Conservation (phyloP, 805 yeast species). For the Ogataea paraovalis region DNA sequence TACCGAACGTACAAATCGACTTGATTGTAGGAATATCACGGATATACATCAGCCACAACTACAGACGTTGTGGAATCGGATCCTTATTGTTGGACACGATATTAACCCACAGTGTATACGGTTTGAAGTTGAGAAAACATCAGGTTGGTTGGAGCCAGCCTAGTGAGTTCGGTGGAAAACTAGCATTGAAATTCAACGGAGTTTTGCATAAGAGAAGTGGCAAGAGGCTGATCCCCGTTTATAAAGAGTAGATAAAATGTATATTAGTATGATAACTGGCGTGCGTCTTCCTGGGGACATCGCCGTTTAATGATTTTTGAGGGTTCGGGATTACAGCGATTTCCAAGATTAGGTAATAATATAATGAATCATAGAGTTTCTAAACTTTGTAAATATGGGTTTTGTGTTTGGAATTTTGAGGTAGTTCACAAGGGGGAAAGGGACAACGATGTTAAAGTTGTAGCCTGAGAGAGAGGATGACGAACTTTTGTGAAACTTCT, state of each 20-base stretch:
- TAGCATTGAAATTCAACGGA: slow-evolving; percentile 55
- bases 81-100: slow-evolving; percentile 41
- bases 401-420: too few species aligned
- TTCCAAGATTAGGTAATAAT: too few species aligned
- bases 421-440: too few species aligned
- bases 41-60: slow-evolving; percentile 41
- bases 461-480: too few species aligned
- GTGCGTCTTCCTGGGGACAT: not conserved
- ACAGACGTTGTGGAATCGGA: slow-evolving; percentile 51
- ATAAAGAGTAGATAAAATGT: slow-evolving; percentile 22
- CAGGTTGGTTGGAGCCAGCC: slow-evolving; percentile 74
- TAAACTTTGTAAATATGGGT: too few species aligned
- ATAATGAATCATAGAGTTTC: too few species aligned
- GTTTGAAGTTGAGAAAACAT: slow-evolving; percentile 36
- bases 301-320: too few species aligned
- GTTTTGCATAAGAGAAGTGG: slow-evolving; percentile 51
- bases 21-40: slow-evolving; percentile 45
- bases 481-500: too few species aligned
- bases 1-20: slow-evolving; percentile 40
- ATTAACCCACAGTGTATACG: slow-evolving; percentile 43
- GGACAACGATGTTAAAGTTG: too few species aligned
- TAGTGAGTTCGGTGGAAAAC: slow-evolving; percentile 55
- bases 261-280: not conserved
- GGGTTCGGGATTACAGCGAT: too few species aligned
- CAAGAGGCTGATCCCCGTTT: slow-evolving; percentile 46